Evolutionary conservation across 192 early-diverging fungal genomes (phyloP).

Genomic region (Gamsiella multidivaricata): DNA sequence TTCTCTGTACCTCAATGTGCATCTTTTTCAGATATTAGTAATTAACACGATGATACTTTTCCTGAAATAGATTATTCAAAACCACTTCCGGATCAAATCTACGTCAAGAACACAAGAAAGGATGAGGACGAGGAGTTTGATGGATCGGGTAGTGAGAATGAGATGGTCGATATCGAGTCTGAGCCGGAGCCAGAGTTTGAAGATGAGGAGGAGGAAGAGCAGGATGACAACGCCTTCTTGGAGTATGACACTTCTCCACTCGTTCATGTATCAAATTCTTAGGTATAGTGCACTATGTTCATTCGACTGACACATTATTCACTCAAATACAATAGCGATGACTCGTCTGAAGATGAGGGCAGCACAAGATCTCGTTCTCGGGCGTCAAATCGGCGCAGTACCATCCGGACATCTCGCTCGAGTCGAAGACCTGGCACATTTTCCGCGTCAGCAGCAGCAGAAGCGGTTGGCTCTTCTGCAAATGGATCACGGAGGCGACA

Average conservation of each 20-base stretch:
- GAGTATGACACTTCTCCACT: conserved; percentile 34
- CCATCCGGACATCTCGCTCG: conserved; percentile 1
- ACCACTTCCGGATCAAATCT: conserved; percentile 26
- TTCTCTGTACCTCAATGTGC: not conserved
- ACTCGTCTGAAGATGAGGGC: conserved; percentile 29
- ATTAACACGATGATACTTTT: not conserved
- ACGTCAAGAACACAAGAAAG: conserved; percentile 27
- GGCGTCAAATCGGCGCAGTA: conserved; percentile 5
- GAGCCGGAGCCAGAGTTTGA: conserved; percentile 49
- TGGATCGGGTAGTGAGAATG: conserved; percentile 43
- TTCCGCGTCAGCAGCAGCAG: not conserved
- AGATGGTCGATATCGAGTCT: conserved; percentile 35
- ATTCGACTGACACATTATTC: no score
- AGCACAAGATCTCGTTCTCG: conserved; percentile 31
- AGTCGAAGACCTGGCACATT: conserved; percentile 6
- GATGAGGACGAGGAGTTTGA: conserved; percentile 53
- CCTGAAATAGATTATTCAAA: conserved; percentile 38
- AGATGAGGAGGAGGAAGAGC: conserved; percentile 44
- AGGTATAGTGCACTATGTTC: no score
- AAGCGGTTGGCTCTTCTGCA: no score
- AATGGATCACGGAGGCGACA: conserved; percentile 20
- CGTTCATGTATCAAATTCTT: no score
- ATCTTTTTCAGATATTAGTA: not conserved
- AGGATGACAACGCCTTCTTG: conserved; percentile 49
- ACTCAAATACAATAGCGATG: no score